A percentile compares a stretch with the other conserved stretches of the same genome.
phyloP scores from a whole-genome alignment of 441 rosid species.

The Syzygium malaccense region DNA sequence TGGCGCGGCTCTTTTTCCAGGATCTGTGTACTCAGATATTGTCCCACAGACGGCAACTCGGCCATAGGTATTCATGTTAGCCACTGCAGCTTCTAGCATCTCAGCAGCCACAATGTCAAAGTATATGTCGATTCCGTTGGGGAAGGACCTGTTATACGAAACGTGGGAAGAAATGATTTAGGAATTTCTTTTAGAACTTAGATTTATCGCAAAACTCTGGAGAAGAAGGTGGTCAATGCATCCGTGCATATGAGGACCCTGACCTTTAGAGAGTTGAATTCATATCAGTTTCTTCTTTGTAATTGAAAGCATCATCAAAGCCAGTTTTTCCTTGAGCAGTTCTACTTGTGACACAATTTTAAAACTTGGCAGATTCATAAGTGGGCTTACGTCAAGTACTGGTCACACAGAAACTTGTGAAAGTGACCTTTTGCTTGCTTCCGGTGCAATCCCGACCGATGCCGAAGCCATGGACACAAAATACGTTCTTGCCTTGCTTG shows the following conservation, averaged over 20 bases:
- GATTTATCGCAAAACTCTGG: neutral
- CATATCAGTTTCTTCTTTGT: slow-evolving; percentile 49
- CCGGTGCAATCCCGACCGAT: slow-evolving; percentile 51
- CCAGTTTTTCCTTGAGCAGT: slow-evolving; percentile 59
- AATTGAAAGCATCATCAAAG: slow-evolving; percentile 73
- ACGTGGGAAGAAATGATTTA: neutral
- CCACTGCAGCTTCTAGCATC: slow-evolving; percentile 62
- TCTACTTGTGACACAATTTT: slow-evolving; percentile 23
- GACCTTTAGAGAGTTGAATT: slow-evolving; percentile 47
- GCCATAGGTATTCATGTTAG: slow-evolving; percentile 50
- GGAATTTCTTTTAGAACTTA: neutral
- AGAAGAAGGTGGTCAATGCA: neutral
- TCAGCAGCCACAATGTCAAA: slow-evolving; percentile 82
- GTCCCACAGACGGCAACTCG: slow-evolving; percentile 49
- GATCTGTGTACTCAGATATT: slow-evolving; percentile 37
- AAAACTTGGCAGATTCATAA: neutral
- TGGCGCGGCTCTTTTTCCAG: slow-evolving; percentile 30
- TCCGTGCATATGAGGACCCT: neutral
- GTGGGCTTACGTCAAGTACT: neutral
- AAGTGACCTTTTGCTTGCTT: slow-evolving; percentile 35
- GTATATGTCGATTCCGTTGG: slow-evolving; percentile 66
- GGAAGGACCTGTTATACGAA: slow-evolving; percentile 38
- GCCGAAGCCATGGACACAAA: slow-evolving; percentile 52
- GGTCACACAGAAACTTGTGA: neutral
- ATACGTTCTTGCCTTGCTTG: slow-evolving; percentile 43